These are phyloP conservation scores for Saturnispora quitensis DNA, from an alignment of 805 yeast species.

Conservation along the genomic window DNA sequence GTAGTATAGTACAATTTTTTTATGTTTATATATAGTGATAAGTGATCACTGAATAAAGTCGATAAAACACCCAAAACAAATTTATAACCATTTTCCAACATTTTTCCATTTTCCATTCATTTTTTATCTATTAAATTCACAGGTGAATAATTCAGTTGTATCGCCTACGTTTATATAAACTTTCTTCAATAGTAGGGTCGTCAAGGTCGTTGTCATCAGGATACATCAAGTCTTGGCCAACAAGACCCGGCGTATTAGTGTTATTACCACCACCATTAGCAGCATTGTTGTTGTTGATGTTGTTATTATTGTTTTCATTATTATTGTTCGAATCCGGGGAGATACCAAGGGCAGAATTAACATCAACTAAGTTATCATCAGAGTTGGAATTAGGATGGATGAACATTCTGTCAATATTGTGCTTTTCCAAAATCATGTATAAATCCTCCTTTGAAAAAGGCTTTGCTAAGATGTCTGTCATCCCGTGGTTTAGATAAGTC, in stretches of 20 bases:
- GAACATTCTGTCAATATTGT: conserved; percentile 39
- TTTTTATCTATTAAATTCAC: not conserved
- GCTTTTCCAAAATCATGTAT: conserved; percentile 68
- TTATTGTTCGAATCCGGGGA: not conserved
- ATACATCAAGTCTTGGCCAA: not conserved
- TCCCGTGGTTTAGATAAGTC: conserved; percentile 76
- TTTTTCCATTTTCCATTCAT: not conserved
- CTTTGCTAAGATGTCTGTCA: conserved; percentile 86
- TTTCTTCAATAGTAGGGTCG: not conserved
- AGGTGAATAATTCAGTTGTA: not conserved
- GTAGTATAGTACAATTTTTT: not conserved
- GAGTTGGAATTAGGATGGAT: conserved; percentile 14
- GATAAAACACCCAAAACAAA: not conserved
- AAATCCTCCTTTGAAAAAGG: conserved; percentile 89
- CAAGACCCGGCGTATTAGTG: not conserved
- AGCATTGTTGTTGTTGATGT: not conserved
- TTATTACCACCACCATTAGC: not conserved
- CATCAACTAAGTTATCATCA: not conserved
- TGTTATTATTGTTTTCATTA: not conserved
- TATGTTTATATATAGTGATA: no score
- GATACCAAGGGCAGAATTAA: not conserved
- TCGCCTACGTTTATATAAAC: conserved; percentile 1
- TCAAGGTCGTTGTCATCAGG: not conserved
- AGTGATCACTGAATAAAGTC: not conserved
- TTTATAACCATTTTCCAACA: no score